phyloP scores from a whole-genome alignment of 805 yeast species.

The Metschnikowia kofuensis region DNA sequence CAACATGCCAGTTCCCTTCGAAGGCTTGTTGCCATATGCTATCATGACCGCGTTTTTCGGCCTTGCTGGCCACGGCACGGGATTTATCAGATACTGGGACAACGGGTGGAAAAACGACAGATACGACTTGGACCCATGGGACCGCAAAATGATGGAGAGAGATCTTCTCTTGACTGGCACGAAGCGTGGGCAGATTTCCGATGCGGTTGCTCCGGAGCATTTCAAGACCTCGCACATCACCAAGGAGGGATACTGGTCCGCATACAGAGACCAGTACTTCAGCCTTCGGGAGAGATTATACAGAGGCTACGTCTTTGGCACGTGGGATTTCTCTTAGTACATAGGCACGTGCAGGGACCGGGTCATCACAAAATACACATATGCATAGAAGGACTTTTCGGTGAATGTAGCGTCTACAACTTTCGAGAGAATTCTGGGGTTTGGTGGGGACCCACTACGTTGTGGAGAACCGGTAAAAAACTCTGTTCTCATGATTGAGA shows the following conservation, averaged over 20 bases:
- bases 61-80: conserved; percentile 45
- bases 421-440: neutral
- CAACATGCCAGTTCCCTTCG: conserved; percentile 46
- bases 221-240: conserved; percentile 61
- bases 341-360: neutral
- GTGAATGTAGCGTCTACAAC: neutral
- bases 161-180: conserved; percentile 76
- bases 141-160: conserved; percentile 57
- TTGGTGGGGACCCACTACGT: no score
- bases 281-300: conserved; percentile 45
- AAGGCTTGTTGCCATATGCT: conserved; percentile 46
- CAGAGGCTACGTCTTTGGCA: conserved; percentile 44
- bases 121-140: conserved; percentile 42
- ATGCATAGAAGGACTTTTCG: neutral
- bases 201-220: conserved; percentile 68
- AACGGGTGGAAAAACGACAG: conserved; percentile 49
- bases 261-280: conserved; percentile 47
- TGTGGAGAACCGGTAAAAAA: no score
- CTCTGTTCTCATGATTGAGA: no score
- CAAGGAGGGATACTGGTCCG: conserved; percentile 42
- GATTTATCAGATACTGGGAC: conserved; percentile 46
- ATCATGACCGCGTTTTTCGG: conserved; percentile 46
- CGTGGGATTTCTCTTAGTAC: conserved; percentile 38
- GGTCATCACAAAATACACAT: conserved; percentile 3
- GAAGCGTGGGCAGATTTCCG: conserved; percentile 63